Conservation (phyloP, 1,284 basidiomycete species). For the Moesziomyces sp. region DNA sequence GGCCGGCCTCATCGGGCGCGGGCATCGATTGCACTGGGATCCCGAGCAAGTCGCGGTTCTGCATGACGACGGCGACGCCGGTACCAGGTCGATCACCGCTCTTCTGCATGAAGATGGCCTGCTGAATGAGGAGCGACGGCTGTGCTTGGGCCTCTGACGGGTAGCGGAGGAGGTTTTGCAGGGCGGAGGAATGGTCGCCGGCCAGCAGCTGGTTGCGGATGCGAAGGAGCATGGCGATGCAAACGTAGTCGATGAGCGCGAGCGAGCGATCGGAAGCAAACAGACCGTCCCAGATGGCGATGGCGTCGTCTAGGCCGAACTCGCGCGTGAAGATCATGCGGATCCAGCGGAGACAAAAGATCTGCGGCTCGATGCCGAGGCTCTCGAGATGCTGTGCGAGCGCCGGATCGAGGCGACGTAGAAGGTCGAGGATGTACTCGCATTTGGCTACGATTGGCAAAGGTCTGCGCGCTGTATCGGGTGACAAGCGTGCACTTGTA, state of each 20-base stretch:
- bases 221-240: constrained; percentile 62
- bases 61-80: constrained; percentile 46
- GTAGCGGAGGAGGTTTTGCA: constrained; percentile 56
- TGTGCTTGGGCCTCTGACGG: constrained; percentile 28
- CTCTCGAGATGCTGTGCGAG: constrained; percentile 53
- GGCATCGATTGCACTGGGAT: constrained; percentile 20
- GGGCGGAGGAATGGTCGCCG: constrained; percentile 50
- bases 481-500: neutral
- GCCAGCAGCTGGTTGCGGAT: constrained; percentile 57
- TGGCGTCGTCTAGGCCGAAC: constrained; percentile 48
- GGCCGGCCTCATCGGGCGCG: neutral
- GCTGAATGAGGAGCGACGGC: constrained; percentile 39
- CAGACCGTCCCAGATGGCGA: constrained; percentile 64
- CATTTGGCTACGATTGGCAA: constrained; percentile 48
- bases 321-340: constrained; percentile 62
- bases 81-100: constrained; percentile 35
- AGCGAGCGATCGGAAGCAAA: constrained; percentile 48
- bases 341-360: constrained; percentile 64
- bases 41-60: constrained; percentile 47
- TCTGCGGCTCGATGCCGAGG: constrained; percentile 61
- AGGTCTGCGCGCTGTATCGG: neutral
- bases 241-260: constrained; percentile 58
- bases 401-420: constrained; percentile 47
- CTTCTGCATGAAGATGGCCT: constrained; percentile 42
- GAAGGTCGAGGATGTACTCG: constrained; percentile 37